Percentiles rank a stretch among this genome's conserved stretches.
Conservation (phyloP, 495 filamentous ascomycete species). For the Xylona heveae region DNA sequence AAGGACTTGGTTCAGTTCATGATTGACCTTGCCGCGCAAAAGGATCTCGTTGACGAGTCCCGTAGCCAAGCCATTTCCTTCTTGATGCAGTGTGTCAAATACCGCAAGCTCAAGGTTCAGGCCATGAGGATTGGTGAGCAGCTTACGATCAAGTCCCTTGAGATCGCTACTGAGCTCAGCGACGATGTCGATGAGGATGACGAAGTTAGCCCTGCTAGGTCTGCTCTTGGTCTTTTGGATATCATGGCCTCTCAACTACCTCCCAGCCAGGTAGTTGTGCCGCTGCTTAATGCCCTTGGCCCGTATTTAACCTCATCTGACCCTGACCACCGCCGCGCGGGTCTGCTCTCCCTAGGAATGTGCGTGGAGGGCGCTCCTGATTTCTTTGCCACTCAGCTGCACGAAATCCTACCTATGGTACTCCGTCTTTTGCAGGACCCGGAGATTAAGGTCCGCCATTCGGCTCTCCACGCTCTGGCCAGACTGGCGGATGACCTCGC, state of each 20-base stretch:
- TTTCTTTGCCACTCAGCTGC: conserved; percentile 78
- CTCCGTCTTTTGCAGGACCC: conserved; percentile 67
- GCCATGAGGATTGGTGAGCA: conserved; percentile 61
- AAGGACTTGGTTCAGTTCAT: conserved; percentile 85
- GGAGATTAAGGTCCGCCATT: conserved; percentile 62
- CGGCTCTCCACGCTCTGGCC: conserved; percentile 67
- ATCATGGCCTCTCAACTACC: conserved; percentile 71
- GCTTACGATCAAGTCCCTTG: conserved; percentile 64
- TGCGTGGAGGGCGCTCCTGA: conserved; percentile 93
- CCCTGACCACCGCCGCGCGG: conserved; percentile 65
- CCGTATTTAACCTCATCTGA: conserved; percentile 52
- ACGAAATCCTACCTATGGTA: conserved; percentile 67
- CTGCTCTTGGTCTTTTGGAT: conserved; percentile 75
- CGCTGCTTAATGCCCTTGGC: conserved; percentile 65
- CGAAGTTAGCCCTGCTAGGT: conserved; percentile 70
- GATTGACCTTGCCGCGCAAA: conserved; percentile 64
- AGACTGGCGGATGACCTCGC: conserved; percentile 82
- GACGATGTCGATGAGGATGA: conserved; percentile 53
- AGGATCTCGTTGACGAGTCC: conserved; percentile 55
- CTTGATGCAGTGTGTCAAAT: conserved; percentile 77
- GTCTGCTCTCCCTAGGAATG: conserved; percentile 79
- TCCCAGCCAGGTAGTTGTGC: conserved; percentile 86
- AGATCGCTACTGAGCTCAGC: conserved; percentile 73
- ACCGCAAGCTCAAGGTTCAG: conserved; percentile 90
- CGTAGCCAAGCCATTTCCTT: conserved; percentile 81